Evolutionary conservation across 2,329 filamentous ascomycete species (phyloP), one percentile per base, ranked within the genome.

Genomic region (Pseudogymnoascus sp.): DNA sequence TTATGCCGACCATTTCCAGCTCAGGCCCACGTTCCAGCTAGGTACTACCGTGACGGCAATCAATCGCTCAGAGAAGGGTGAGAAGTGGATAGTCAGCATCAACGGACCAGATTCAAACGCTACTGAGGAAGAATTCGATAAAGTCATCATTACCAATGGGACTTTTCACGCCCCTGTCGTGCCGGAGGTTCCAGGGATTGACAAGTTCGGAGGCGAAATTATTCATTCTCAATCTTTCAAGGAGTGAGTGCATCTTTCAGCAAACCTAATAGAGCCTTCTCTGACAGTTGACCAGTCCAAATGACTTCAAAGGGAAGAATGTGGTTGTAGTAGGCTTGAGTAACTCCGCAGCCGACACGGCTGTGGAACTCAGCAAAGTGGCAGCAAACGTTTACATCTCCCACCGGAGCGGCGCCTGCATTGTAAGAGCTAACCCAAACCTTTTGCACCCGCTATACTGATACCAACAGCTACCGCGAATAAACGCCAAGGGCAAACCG

Each of bases 311-410:
- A 11, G 74, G 69, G 6, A 76, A 79, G 65, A 76, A 70, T 8
- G 76, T 81, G 2, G 62, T 81, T 0, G 69, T 81, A 0, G 70
- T 80, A 2, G 78, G 78, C 5, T 67, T 79, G 26, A 75, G 75
- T 14, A 76, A 74, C 52, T 78, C 75, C 0, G 68, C 72, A 0
- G 72, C 71, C 19, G 75, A 78, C 62, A 67, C 75, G 3, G 69
- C 74, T 10, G 70, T 74, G 1, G 69, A 69, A 4, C 69, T 80
- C 4, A 67, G 73, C 0, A 69, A 70, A 0, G 68, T 74, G 6
- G 74, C 75, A 0, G 66, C 71, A 3, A 74, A 77, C 38, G 70
- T 78, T 3, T 80, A 76, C 68, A 65, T 78, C 8, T 76, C 77
- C 7, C 77, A 78, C 41, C 74, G 74, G 0, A 72, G 73, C 2